A percentile compares a stretch with the other conserved stretches of the same genome.
phyloP scores from a whole-genome alignment of 1,284 basidiomycete genomes.

The Wallemia mellicola region DNA sequence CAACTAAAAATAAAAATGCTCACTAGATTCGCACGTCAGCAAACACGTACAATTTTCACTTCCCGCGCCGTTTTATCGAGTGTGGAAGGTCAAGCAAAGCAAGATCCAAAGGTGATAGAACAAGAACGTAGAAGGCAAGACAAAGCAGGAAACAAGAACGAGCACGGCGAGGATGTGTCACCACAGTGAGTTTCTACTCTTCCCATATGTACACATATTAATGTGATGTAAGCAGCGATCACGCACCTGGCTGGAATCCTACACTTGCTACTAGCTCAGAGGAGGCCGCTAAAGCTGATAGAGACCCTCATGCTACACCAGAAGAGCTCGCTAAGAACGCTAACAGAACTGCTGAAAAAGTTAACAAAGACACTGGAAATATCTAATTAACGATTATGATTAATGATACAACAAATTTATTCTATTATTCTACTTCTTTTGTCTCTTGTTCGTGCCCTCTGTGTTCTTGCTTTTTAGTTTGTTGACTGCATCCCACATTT shows the following conservation, averaged over 20 bases:
- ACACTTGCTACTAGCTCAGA: not conserved
- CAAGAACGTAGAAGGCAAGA: not conserved
- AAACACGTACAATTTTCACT: not conserved
- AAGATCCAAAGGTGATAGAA: not conserved
- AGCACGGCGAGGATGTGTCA: not conserved
- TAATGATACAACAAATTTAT: not conserved
- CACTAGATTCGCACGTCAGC: not conserved
- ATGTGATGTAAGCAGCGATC: not conserved
- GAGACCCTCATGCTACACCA: not conserved
- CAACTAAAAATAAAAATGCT: not conserved
- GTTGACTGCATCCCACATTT: slow-evolving; percentile 25
- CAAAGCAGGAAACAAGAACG: not conserved
- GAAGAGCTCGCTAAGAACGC: not conserved
- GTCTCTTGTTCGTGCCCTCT: not conserved
- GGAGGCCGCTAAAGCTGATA: not conserved
- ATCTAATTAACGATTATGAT: not conserved
- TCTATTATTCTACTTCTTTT: not conserved
- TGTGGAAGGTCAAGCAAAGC: not conserved
- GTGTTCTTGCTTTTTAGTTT: not conserved
- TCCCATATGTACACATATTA: not conserved
- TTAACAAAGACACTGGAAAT: not conserved
- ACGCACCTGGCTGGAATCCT: not conserved
- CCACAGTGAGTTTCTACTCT: not conserved
- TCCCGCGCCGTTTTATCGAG: not conserved
- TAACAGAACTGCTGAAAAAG: not conserved